These are phyloP conservation scores for Colletotrichum sojae DNA, from an alignment of 2,329 filamentous ascomycete species.

Conservation along the genomic window DNA sequence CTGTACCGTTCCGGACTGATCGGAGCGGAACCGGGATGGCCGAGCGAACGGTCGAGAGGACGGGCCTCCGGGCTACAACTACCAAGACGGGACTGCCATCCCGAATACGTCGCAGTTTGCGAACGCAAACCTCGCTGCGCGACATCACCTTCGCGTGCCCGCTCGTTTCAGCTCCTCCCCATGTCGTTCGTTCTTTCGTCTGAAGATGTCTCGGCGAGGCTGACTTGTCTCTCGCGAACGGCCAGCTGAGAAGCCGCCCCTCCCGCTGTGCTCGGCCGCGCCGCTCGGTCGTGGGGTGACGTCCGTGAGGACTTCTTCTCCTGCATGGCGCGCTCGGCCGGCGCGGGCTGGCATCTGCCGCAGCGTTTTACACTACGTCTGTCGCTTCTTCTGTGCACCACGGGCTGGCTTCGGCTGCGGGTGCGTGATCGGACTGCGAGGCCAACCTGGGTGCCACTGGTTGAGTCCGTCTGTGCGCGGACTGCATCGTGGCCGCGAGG, in stretches of 20 bases:
- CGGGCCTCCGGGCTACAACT: background rate
- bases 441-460: background rate
- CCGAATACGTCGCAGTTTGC: slow-evolving; percentile 23
- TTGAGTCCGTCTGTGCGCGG: no score
- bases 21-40: background rate
- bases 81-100: background rate
- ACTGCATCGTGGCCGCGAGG: no score
- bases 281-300: slow-evolving; percentile 15
- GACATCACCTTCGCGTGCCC: slow-evolving; percentile 13
- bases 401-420: background rate
- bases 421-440: background rate
- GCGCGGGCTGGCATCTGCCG: background rate
- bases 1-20: background rate
- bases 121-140: background rate
- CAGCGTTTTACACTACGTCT: background rate
- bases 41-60: background rate
- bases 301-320: background rate
- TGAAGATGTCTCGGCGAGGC: slow-evolving; percentile 14
- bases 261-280: background rate
- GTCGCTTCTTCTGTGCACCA: slow-evolving; percentile 7
- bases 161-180: background rate
- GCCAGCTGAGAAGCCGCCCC: background rate
- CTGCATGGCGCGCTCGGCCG: slow-evolving; percentile 13
- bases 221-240: slow-evolving; percentile 11
- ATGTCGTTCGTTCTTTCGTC: slow-evolving; percentile 19